These are phyloP conservation scores for Psilocybe tampanensis DNA, from an alignment of 768 basidiomycete genomes.

Conservation along the genomic window DNA sequence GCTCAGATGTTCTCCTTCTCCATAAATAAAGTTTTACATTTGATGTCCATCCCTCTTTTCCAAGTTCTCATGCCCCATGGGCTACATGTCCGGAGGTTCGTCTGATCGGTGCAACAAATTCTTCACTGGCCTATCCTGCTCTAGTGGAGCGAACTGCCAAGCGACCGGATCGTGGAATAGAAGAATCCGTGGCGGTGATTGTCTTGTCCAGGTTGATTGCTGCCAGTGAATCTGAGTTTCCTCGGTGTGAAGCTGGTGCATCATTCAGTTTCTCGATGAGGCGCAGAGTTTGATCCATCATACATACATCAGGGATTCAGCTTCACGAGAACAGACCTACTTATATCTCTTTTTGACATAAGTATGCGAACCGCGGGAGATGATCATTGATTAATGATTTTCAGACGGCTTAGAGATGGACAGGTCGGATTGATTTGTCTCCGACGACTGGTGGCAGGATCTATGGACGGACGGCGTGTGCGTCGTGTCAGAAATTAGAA, in stretches of 20 bases:
- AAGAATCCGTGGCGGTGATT: background rate
- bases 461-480: background rate
- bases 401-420: background rate
- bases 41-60: background rate
- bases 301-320: too few species aligned
- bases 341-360: too few species aligned
- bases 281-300: too few species aligned
- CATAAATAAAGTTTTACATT: background rate
- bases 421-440: background rate
- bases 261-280: too few species aligned
- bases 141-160: too few species aligned
- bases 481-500: background rate
- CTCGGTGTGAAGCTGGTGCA: too few species aligned
- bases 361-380: background rate
- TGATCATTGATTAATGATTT: background rate
- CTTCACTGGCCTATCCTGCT: background rate
- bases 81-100: background rate
- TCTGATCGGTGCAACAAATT: background rate
- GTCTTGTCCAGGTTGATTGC: background rate
- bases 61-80: background rate
- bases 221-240: too few species aligned
- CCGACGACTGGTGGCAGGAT: constrained; percentile 3
- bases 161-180: background rate
- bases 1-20: background rate
- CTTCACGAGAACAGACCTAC: too few species aligned